phyloP scores from a whole-genome alignment of 2,329 filamentous ascomycete genomes.

The Tolypocladium guangdongense region DNA sequence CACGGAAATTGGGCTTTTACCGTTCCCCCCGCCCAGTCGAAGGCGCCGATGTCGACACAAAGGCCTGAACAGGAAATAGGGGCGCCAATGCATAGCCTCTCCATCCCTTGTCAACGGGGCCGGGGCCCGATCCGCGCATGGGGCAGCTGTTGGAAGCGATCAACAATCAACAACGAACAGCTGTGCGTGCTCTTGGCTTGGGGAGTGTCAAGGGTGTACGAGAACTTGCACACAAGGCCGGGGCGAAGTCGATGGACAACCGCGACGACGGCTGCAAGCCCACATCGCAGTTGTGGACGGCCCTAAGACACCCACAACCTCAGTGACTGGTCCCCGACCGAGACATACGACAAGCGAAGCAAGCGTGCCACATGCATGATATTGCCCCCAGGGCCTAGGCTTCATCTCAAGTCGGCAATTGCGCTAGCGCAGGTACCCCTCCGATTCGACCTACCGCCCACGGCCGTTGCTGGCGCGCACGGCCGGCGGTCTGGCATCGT shows the following conservation, averaged over 20 bases:
- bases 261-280: background rate
- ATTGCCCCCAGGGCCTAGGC: background rate
- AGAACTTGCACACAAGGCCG: too few relatives aligned
- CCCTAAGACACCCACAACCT: too few relatives aligned
- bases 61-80: background rate
- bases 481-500: background rate
- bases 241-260: background rate
- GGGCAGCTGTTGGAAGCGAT: background rate
- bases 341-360: background rate
- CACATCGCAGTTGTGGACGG: background rate
- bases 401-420: constrained; percentile 1
- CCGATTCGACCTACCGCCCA: background rate
- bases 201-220: background rate
- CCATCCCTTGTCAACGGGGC: background rate
- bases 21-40: background rate
- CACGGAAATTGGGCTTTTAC: background rate
- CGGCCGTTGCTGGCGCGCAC: background rate
- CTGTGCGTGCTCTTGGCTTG: background rate
- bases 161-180: too few relatives aligned
- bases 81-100: background rate
- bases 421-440: constrained; percentile 2
- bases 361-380: background rate
- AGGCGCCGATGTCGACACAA: background rate
- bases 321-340: background rate
- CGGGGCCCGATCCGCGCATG: background rate